phyloP scores from a whole-genome alignment of 768 basidiomycete genomes.

The Myochromella boudieri region DNA sequence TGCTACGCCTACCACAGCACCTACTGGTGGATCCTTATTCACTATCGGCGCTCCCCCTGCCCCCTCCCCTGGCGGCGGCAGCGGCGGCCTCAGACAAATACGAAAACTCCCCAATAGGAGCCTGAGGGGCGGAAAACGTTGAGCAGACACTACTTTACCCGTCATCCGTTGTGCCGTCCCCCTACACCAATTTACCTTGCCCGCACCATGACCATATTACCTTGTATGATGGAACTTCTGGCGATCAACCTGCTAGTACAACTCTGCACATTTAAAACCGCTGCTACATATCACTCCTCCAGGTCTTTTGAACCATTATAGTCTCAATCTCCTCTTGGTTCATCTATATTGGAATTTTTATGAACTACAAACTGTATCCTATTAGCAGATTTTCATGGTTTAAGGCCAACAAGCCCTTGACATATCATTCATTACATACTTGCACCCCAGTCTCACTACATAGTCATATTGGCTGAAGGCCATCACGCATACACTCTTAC shows the following conservation, averaged over 20 bases:
- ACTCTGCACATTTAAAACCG: conserved; percentile 1
- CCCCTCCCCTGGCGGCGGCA: conserved; percentile 29
- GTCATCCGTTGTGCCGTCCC: too few relatives aligned
- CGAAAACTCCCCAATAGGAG: conserved; percentile 58
- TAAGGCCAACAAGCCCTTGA: conserved; percentile 20
- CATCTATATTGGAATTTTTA: conserved; percentile 20
- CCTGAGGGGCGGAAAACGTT: conserved; percentile 39
- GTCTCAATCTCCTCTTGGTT: too few relatives aligned
- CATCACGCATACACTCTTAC: conserved; percentile 14
- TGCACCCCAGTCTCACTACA: conserved; percentile 14
- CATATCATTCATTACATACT: conserved; percentile 15
- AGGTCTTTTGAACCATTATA: too few relatives aligned
- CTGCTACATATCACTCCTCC: conserved; percentile 1
- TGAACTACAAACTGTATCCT: conserved; percentile 20
- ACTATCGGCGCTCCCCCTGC: conserved; percentile 61
- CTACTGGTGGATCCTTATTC: conserved; percentile 44
- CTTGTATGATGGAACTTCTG: too few relatives aligned
- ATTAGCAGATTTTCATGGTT: conserved; percentile 21
- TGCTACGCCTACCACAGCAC: conserved; percentile 33
- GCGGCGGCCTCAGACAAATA: conserved; percentile 40
- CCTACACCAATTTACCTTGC: too few relatives aligned
- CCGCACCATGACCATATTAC: too few relatives aligned
- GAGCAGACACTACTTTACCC: conserved; percentile 2
- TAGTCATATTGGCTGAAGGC: conserved; percentile 22
- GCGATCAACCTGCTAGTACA: too few relatives aligned